Percentiles rank a stretch among this genome's conserved stretches.
phyloP scores from a whole-genome alignment of 176 grass and related monocot species.

The Oryza nivara region DNA sequence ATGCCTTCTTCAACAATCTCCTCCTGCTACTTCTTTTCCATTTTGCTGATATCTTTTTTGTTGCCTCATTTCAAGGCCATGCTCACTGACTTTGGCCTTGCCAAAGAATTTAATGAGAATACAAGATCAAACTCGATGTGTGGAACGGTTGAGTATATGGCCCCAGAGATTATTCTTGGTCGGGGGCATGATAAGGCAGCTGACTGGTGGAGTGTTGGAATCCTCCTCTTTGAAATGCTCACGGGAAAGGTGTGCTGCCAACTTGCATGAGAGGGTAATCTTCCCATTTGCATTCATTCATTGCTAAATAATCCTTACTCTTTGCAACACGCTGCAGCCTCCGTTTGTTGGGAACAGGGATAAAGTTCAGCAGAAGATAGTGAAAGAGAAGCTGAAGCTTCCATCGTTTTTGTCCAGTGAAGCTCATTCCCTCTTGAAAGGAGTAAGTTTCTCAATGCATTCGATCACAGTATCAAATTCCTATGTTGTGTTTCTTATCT shows the following conservation, averaged over 20 bases:
- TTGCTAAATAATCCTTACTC: constrained; percentile 7
- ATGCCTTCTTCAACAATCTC: neutral
- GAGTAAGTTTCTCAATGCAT: constrained; percentile 59
- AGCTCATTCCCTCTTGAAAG: constrained; percentile 95
- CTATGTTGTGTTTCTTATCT: neutral
- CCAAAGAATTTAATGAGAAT: constrained; percentile 86
- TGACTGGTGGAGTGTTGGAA: constrained; percentile 98
- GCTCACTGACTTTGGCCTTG: constrained; percentile 95
- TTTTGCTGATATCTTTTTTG: constrained; percentile 18
- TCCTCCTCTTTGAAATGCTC: constrained; percentile 98
- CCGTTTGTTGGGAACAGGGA: constrained; percentile 80
- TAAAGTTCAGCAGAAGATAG: constrained; percentile 90
- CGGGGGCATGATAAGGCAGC: constrained; percentile 94
- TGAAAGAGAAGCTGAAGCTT: constrained; percentile 90
- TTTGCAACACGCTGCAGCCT: constrained; percentile 53
- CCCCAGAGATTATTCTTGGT: constrained; percentile 88
- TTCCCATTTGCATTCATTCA: neutral
- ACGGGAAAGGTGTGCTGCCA: constrained; percentile 73
- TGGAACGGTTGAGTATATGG: constrained; percentile 94
- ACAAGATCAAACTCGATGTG: constrained; percentile 96
- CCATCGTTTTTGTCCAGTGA: constrained; percentile 83
- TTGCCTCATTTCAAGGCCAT: constrained; percentile 63
- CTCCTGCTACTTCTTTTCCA: neutral
- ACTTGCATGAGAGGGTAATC: neutral
- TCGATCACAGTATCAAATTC: neutral